A percentile compares a stretch with the other conserved stretches of the same genome.
Evolutionary conservation across 2,329 filamentous ascomycete genomes (phyloP).

Genomic region (Clarireedia monteithiana): DNA sequence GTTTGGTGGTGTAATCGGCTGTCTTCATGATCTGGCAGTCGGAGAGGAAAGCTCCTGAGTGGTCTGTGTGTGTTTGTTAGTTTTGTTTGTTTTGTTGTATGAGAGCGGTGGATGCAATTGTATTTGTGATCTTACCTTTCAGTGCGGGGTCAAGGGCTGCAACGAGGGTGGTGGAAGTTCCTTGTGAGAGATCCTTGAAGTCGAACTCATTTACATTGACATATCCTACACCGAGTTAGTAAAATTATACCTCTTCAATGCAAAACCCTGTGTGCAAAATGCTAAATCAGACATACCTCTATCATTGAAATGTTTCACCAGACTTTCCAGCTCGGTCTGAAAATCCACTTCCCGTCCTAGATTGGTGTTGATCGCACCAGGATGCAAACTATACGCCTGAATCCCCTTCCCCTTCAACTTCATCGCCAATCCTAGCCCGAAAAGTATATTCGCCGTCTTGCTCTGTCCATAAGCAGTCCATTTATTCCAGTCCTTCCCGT

Average conservation of each 20-base stretch:
- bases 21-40: conserved; percentile 5
- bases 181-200: not conserved
- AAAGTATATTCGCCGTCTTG: conserved; percentile 33
- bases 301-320: not conserved
- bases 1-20: not conserved
- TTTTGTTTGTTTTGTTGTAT: not conserved
- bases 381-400: conserved; percentile 28
- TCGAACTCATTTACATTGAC: not conserved
- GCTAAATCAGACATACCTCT: not conserved
- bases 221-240: not conserved
- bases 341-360: not conserved
- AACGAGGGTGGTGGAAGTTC: conserved; percentile 1
- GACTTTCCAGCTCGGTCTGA: not conserved
- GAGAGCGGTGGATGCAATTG: not conserved
- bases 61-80: not conserved
- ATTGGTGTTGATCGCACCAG: conserved; percentile 15
- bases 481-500: conserved; percentile 27
- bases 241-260: not conserved
- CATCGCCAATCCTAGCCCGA: conserved; percentile 24
- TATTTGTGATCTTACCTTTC: not conserved
- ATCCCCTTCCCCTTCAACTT: conserved; percentile 22
- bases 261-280: not conserved
- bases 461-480: conserved; percentile 32
- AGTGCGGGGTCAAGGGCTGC: conserved; percentile 5
- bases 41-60: conserved; percentile 7